Conservation (phyloP, 2,329 filamentous ascomycete genomes). For the Cercospora brassicicola region DNA sequence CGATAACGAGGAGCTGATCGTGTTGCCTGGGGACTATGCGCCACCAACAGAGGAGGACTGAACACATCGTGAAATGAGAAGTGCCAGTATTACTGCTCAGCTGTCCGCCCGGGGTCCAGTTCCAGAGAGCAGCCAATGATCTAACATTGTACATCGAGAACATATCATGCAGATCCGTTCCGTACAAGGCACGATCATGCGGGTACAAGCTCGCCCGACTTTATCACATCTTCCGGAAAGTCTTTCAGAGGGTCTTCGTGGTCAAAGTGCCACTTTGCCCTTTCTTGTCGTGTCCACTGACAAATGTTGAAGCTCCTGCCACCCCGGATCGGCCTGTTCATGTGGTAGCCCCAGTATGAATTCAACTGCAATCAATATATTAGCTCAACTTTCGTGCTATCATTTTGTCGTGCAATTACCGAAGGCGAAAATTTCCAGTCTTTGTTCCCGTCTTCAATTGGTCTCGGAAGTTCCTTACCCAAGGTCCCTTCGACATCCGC, state of each 20-base stretch:
- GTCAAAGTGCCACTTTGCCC: conserved; percentile 20
- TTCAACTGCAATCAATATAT: background rate
- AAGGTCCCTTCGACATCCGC: background rate
- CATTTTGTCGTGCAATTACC: background rate
- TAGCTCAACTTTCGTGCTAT: background rate
- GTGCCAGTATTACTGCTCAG: background rate
- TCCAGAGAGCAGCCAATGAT: background rate
- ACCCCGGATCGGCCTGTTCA: conserved; percentile 10
- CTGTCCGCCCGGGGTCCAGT: background rate
- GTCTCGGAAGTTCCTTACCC: background rate
- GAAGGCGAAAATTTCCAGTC: background rate
- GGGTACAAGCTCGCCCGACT: background rate
- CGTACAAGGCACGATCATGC: background rate
- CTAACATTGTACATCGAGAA: background rate
- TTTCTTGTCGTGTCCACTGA: conserved; percentile 17
- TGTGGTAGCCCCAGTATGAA: background rate
- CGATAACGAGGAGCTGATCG: conserved; percentile 5
- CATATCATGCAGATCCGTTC: background rate
- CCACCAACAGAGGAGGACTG: background rate
- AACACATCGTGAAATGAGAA: background rate
- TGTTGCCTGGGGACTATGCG: conserved; percentile 1
- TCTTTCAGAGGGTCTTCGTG: conserved; percentile 22
- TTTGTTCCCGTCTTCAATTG: background rate
- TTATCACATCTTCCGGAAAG: conserved; percentile 3
- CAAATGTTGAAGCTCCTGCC: conserved; percentile 21